phyloP scores from a whole-genome alignment of 306 rosid species.

The Gynostemma pentaphyllum region DNA sequence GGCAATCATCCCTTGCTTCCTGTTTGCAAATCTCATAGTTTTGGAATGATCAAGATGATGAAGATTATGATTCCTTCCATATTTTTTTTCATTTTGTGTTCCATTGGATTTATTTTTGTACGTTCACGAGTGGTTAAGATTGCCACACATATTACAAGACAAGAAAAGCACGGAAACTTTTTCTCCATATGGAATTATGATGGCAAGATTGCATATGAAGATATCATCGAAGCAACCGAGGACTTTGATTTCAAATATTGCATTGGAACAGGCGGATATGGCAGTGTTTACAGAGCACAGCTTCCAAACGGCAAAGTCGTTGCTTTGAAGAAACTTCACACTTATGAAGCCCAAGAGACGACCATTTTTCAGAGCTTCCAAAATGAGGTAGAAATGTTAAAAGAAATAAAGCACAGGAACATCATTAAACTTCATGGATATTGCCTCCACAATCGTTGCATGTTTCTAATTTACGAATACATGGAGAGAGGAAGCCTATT shows the following conservation, averaged over 20 bases:
- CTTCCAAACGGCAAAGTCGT: slow-evolving; percentile 20
- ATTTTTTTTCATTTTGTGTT: not conserved
- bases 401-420: slow-evolving; percentile 17
- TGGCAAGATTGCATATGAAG: slow-evolving; percentile 19
- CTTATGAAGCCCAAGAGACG: slow-evolving; percentile 10
- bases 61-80: slow-evolving; percentile 1
- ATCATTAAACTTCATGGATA: slow-evolving; percentile 22
- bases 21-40: not conserved
- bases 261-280: slow-evolving; percentile 13
- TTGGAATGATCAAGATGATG: not conserved
- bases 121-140: not conserved
- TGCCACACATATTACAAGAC: not conserved
- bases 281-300: slow-evolving; percentile 1
- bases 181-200: slow-evolving; percentile 24
- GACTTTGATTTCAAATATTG: slow-evolving; percentile 15
- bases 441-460: slow-evolving; percentile 13
- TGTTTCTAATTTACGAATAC: slow-evolving; percentile 25
- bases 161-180: slow-evolving; percentile 10
- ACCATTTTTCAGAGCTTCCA: slow-evolving; percentile 7
- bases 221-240: slow-evolving; percentile 19
- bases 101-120: not conserved
- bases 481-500: slow-evolving; percentile 22
- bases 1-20: not conserved
- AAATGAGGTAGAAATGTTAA: slow-evolving; percentile 13
- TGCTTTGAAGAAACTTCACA: slow-evolving; percentile 21